Percentiles rank a stretch among this genome's conserved stretches.
phyloP scores from a whole-genome alignment of 2,329 filamentous ascomycete species.

The Sporothrix variecibatus region DNA sequence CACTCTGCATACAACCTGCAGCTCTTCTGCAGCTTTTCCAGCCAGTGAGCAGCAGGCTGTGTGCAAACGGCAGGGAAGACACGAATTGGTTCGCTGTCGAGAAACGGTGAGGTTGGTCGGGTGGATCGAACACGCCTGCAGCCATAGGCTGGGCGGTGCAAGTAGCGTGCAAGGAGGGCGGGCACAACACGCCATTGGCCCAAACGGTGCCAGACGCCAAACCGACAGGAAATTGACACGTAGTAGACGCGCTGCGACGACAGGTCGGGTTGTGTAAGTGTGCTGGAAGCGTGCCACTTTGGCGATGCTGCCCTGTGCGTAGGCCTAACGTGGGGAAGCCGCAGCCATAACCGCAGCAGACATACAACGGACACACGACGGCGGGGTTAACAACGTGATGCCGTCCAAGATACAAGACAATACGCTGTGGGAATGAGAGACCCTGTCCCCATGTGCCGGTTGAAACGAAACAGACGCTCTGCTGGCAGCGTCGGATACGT shows the following conservation, averaged over 20 bases:
- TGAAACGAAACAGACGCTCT: constrained; percentile 32
- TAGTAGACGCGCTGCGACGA: constrained; percentile 31
- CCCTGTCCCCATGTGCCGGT: background rate
- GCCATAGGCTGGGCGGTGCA: constrained; percentile 20
- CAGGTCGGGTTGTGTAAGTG: background rate
- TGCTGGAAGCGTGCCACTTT: constrained; percentile 21
- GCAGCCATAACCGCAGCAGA: background rate
- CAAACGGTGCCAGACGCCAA: constrained; percentile 30
- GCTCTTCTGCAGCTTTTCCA: constrained; percentile 1
- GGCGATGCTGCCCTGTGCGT: constrained; percentile 11
- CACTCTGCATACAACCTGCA: constrained; percentile 10
- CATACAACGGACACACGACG: background rate
- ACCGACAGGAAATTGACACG: constrained; percentile 35
- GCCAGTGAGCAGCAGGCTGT: constrained; percentile 27
- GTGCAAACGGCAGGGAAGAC: constrained; percentile 28
- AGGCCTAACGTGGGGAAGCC: constrained; percentile 10
- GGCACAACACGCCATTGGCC: constrained; percentile 25
- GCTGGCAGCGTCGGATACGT: constrained; percentile 25
- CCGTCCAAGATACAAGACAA: background rate
- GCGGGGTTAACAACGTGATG: background rate
- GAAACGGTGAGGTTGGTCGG: constrained; percentile 26
- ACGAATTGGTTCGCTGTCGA: constrained; percentile 38
- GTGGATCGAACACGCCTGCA: constrained; percentile 21
- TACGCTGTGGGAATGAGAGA: background rate
- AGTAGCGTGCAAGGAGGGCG: constrained; percentile 22